Evolutionary conservation across 1,139 yeast species (phyloP).

Genomic region (Zygoascus hellenicus): DNA sequence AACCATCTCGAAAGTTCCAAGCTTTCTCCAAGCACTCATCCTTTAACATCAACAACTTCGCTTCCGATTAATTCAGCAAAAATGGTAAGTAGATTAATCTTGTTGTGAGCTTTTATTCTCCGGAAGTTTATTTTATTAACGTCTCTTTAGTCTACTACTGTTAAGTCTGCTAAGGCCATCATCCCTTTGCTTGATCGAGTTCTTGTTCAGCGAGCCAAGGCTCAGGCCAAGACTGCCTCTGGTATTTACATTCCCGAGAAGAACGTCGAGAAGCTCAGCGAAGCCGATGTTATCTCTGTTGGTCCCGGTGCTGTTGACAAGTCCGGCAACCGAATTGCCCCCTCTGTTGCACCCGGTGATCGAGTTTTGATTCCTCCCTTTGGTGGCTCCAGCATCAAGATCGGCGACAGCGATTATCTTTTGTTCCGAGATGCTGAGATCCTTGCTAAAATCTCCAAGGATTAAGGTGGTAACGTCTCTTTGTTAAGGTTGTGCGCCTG

Average conservation of each 20-base stretch:
- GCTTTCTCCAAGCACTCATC: too few relatives aligned
- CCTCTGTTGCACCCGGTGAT: slow-evolving; percentile 82
- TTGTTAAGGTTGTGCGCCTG: neutral
- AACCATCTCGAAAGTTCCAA: slow-evolving; percentile 10
- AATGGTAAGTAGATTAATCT: neutral
- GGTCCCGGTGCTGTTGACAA: slow-evolving; percentile 69
- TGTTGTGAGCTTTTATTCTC: neutral
- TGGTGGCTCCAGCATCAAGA: slow-evolving; percentile 82
- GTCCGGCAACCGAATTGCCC: slow-evolving; percentile 60
- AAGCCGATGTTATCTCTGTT: slow-evolving; percentile 68
- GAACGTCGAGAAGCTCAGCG: slow-evolving; percentile 81
- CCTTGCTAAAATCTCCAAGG: slow-evolving; percentile 72
- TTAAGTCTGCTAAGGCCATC: slow-evolving; percentile 82
- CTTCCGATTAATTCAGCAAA: too few relatives aligned
- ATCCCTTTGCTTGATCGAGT: slow-evolving; percentile 94
- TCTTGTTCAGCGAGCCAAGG: slow-evolving; percentile 88
- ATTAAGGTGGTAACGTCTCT: slow-evolving; percentile 12
- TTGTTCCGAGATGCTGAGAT: slow-evolving; percentile 81
- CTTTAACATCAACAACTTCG: too few relatives aligned
- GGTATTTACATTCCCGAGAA: slow-evolving; percentile 96
- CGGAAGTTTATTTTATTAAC: neutral
- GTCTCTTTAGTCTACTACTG: slow-evolving; percentile 39
- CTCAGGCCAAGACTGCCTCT: slow-evolving; percentile 85
- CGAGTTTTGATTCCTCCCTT: slow-evolving; percentile 87
- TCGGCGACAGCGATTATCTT: slow-evolving; percentile 58